Evolutionary conservation across 345 rosid genomes (phyloP).

Genomic region (Arabidopsis arenosa): DNA sequence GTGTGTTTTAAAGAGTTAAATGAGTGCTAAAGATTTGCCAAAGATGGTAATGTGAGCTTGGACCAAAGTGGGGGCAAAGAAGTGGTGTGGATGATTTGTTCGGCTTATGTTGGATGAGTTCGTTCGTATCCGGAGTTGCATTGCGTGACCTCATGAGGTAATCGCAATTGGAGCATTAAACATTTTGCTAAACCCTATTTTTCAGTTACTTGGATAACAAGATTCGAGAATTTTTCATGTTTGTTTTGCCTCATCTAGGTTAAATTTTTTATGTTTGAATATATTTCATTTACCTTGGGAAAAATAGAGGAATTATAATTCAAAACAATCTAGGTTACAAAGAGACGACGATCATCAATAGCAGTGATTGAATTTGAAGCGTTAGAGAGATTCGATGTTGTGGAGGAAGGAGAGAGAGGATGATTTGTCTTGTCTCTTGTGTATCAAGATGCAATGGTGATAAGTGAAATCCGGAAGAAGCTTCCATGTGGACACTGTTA

Average conservation of each 20-base stretch:
- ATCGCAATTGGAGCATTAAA: not conserved
- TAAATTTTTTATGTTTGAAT: no score
- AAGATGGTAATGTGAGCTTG: not conserved
- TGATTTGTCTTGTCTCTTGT: conserved; percentile 45
- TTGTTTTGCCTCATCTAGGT: no score
- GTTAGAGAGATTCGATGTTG: conserved; percentile 50
- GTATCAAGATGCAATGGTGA: conserved; percentile 56
- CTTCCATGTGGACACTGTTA: conserved; percentile 68
- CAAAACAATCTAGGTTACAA: no score
- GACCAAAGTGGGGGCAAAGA: not conserved
- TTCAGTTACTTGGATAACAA: not conserved
- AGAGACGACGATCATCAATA: no score
- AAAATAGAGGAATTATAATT: no score
- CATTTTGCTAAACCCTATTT: not conserved
- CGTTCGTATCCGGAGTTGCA: not conserved
- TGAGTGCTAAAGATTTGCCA: not conserved
- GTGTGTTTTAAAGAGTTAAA: not conserved
- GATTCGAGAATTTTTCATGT: no score
- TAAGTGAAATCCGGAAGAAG: conserved; percentile 56
- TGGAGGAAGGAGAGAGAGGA: conserved; percentile 31
- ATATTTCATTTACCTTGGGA: no score
- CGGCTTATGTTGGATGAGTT: not conserved
- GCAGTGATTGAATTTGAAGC: conserved; percentile 45
- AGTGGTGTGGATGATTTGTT: not conserved
- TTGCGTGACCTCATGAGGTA: not conserved